Conservation (phyloP, 2,329 filamentous ascomycete species). For the Scedosporium apiospermum region DNA sequence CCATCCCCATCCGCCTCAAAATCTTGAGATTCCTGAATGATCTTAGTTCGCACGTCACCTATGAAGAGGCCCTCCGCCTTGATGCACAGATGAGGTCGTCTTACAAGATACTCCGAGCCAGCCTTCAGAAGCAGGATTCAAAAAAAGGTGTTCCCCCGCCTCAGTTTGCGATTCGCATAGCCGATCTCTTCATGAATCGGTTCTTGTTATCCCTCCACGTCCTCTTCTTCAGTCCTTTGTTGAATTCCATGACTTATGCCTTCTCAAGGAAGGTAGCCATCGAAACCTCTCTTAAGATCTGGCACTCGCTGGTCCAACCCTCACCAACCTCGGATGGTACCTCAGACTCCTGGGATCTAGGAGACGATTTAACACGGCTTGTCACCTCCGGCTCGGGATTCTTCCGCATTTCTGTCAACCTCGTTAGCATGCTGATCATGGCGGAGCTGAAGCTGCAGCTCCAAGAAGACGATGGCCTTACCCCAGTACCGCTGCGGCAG, state of each 20-base stretch:
- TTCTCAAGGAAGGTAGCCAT: conserved; percentile 39
- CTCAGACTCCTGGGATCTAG: conserved; percentile 8
- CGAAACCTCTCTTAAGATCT: conserved; percentile 38
- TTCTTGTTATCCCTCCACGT: conserved; percentile 48
- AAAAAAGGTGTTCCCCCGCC: conserved; percentile 14
- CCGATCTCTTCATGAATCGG: conserved; percentile 43
- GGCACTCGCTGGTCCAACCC: conserved; percentile 22
- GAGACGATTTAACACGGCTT: conserved; percentile 26
- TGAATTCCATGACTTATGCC: conserved; percentile 33
- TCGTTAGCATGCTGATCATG: conserved; percentile 26
- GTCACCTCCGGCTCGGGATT: conserved; percentile 28
- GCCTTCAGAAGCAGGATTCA: conserved; percentile 17
- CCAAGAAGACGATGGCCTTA: conserved; percentile 29
- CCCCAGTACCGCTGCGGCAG: conserved; percentile 21
- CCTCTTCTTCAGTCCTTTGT: conserved; percentile 33
- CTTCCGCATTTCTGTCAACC: conserved; percentile 24
- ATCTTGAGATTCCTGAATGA: conserved; percentile 34
- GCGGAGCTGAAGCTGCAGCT: conserved; percentile 30
- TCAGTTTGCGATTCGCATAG: conserved; percentile 30
- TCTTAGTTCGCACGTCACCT: conserved; percentile 24
- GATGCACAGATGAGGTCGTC: conserved; percentile 29
- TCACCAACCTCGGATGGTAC: conserved; percentile 9
- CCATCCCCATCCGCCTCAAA: conserved; percentile 31
- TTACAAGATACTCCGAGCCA: conserved; percentile 30
- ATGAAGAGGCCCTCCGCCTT: conserved; percentile 33